phyloP scores from a whole-genome alignment of 2,329 filamentous ascomycete species.

The Fusarium domesticum region DNA sequence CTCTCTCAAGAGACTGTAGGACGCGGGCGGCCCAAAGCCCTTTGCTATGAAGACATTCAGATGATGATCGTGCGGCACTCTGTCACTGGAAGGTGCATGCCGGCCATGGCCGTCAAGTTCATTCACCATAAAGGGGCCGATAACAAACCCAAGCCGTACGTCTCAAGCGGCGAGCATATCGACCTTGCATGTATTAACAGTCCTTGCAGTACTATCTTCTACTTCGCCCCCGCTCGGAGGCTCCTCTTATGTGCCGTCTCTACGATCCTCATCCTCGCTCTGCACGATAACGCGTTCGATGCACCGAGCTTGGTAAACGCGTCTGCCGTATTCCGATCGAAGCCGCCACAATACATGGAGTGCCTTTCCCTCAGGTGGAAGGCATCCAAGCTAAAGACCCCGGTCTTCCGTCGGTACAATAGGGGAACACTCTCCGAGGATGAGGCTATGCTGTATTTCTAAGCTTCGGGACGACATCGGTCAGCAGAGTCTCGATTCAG shows the following conservation, averaged over 20 bases:
- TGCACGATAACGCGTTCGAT: constrained; percentile 27
- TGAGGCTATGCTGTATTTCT: constrained; percentile 24
- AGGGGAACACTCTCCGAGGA: constrained; percentile 9
- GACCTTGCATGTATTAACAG: not conserved
- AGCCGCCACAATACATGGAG: not conserved
- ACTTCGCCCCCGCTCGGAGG: constrained; percentile 26
- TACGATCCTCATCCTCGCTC: constrained; percentile 25
- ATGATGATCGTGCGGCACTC: constrained; percentile 31
- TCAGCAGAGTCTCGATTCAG: constrained; percentile 22
- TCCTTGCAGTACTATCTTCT: constrained; percentile 19
- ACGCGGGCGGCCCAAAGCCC: constrained; percentile 25
- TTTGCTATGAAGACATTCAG: constrained; percentile 32
- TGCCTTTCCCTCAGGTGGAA: constrained; percentile 28
- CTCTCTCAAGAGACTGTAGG: constrained; percentile 21
- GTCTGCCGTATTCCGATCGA: constrained; percentile 3
- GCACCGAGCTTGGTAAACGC: constrained; percentile 16
- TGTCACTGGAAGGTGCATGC: constrained; percentile 15
- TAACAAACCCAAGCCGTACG: constrained; percentile 30
- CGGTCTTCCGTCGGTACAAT: constrained; percentile 21
- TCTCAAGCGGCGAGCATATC: not conserved
- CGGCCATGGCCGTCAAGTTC: constrained; percentile 32
- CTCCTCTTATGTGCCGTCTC: constrained; percentile 28
- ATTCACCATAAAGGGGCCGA: constrained; percentile 31
- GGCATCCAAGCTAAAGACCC: constrained; percentile 26
- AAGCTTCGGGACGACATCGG: constrained; percentile 28